Conservation (phyloP, 108 stramenopile species). For the Bacterosira constricta region DNA sequence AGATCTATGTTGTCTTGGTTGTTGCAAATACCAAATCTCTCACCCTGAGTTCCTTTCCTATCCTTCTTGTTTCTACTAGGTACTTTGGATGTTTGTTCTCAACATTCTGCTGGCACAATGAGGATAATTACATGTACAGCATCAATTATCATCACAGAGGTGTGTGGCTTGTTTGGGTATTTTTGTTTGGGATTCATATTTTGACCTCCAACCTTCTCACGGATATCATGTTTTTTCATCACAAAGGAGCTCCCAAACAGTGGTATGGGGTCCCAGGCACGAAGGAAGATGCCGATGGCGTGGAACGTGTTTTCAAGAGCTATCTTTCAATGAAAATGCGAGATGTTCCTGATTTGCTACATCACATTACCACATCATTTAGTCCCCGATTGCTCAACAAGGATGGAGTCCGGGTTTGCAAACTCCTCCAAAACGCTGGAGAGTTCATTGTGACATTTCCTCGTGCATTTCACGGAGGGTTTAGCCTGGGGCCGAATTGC, state of each 20-base stretch:
- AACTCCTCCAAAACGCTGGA: constrained; percentile 88
- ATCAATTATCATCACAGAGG: constrained; percentile 99
- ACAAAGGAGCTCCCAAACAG: constrained; percentile 95
- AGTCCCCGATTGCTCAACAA: constrained; percentile 85
- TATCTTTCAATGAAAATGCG: constrained; percentile 92
- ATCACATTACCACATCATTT: constrained; percentile 96
- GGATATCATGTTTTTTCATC: constrained; percentile 97
- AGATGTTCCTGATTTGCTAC: constrained; percentile 90
- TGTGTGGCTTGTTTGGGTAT: too few species aligned
- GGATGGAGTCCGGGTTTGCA: constrained; percentile 88
- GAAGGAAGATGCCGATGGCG: constrained; percentile 77
- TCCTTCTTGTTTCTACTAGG: background rate
- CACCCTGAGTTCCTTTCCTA: background rate
- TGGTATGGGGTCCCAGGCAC: constrained; percentile 97
- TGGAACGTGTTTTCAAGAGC: constrained; percentile 88
- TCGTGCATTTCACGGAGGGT: constrained; percentile 96
- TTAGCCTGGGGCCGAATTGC: constrained; percentile 93
- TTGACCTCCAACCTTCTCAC: too few species aligned
- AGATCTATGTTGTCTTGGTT: background rate
- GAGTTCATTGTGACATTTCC: constrained; percentile 98
- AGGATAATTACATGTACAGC: constrained; percentile 98
- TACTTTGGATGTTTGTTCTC: constrained; percentile 95
- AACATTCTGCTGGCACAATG: constrained; percentile 99
- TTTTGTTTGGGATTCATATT: too few species aligned
- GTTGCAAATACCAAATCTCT: background rate